Base-by-base conservation (phyloP, 2,329 filamentous ascomycete species). In the Ophiostoma ips region DNA sequence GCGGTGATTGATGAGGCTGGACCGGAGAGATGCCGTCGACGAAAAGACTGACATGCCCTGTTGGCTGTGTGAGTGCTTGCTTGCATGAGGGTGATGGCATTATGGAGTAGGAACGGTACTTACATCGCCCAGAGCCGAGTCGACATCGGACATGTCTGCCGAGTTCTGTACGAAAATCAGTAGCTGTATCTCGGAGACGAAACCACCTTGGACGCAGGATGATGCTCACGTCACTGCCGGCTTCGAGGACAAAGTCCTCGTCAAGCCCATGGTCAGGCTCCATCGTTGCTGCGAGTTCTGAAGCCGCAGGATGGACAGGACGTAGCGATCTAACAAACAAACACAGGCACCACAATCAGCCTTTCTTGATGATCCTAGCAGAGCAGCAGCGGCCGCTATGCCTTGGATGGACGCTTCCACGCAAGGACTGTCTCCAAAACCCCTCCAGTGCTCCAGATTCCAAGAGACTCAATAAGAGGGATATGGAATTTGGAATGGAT, bases 11-110 rank as follows among this genome's bases (percentile, higher is more conserved):
- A 60, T 46, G 28, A 63, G 56, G 31, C 60, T 62, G 16, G 61
- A 63, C 8, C 61, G 55, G 15, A 63, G 54, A 5, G 61, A 63
- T n/a, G 61, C 60, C 1, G 61, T 63, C 2, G 61, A 63, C 13
- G 61, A 63, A 47, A 58, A 59, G 13, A 63, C 48, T 30, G 61
- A 62, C 55, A 61, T 53, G 52, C 57, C 54, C 61, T 62, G 19
- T 5, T 16, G 1, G n/a, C 18, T 13, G 21, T 16, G 13, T 35
- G n/a, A 35, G 36, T 37, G 15, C 15, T 21, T 30, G 16, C 21
- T 11, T 18, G 24, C 9, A 5, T 3, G 30, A 30, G 15, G 24
- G 19, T 28, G 21, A n/a, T n/a, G n/a, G n/a, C n/a, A n/a, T n/a
- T n/a, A n/a, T n/a, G n/a, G n/a, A n/a, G n/a, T 6, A 12, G 3